Base-by-base conservation (phyloP, 176 grass and related monocot species). In the Lolium rigidum region DNA sequence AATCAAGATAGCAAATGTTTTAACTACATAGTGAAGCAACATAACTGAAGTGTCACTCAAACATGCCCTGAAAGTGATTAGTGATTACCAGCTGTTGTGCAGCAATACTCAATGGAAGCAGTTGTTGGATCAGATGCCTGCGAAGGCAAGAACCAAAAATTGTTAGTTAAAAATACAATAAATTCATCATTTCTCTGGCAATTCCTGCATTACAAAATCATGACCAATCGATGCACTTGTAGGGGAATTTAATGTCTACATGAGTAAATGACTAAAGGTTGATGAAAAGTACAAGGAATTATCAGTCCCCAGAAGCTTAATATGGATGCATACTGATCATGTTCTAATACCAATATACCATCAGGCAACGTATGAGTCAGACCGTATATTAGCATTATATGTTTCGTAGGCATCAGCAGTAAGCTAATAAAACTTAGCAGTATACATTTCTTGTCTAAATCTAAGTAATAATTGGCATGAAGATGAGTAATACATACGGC, bases 21-120 rank as follows among this genome's bases (percentile, higher is more conserved):
- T 24, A 15, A 56, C 15, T 35, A 35, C 59, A 76, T 64, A 37
- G 17, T 76, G 11, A 10, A 70, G 25, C 52, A 71, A 80, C 12
- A 43, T 26, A 59, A 51, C 13, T 71, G 61, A 70, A 86, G 2
- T 50, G 25, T 9, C 25, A 67, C 49, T n/a, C 28, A 41, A 68
- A 57, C 69, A 85, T 56, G 37, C 38, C n/a, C 35, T 28, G 9
- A 15, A 77, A 68, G 15, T 5, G 20, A 67, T 55, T 73, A 68
- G 15, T 5, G 20, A 67, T 55, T 74, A 79, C 97, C 94, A 83
- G 94, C 94, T 67, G 97, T 98, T 57, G 76, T 92, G 70, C 92
- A 98, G 84, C 49, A 70, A 88, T 96, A 98, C n/a, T 95, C 86
- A 83, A 98, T 98, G 59, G 94, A 98, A 87, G 92, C 84, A 82